Evolutionary conservation across 2,329 filamentous ascomycete species (phyloP).

Genomic region (Tetracladium maxilliforme): DNA sequence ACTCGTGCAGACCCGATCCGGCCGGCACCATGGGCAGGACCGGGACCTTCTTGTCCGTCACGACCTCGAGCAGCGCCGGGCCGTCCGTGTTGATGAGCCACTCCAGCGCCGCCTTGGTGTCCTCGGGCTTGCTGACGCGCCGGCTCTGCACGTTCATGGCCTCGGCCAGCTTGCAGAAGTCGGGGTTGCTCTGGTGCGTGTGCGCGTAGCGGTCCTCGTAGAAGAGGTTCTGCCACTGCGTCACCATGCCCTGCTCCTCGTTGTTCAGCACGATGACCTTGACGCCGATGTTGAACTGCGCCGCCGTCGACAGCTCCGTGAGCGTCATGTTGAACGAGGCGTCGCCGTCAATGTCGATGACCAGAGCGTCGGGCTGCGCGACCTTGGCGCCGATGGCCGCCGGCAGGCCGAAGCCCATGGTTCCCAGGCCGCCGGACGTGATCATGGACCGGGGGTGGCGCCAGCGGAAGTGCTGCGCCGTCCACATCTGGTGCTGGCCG

Average conservation of each 20-base stretch:
- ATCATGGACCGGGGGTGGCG: constrained; percentile 84
- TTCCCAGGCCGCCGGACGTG: constrained; percentile 87
- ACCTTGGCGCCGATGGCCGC: constrained; percentile 95
- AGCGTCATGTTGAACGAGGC: constrained; percentile 99
- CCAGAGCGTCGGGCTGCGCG: constrained; percentile 41
- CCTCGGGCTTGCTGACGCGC: constrained; percentile 57
- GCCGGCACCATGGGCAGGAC: constrained; percentile 96
- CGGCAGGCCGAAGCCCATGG: constrained; percentile 91
- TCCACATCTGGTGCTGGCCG: constrained; percentile 98
- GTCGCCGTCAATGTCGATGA: constrained; percentile 93
- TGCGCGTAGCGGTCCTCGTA: constrained; percentile 88
- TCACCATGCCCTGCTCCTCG: constrained; percentile 97
- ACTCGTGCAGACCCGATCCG: constrained; percentile 79
- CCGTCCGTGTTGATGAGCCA: constrained; percentile 86
- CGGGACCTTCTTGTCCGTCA: constrained; percentile 83
- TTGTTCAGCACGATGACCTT: constrained; percentile 95
- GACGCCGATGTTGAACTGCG: constrained; percentile 91
- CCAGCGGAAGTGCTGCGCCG: constrained; percentile 94
- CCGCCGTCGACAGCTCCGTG: constrained; percentile 83
- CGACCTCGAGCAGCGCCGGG: constrained; percentile 83
- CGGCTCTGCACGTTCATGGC: constrained; percentile 77
- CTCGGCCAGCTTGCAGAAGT: constrained; percentile 86
- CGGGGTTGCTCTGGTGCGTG: constrained; percentile 89
- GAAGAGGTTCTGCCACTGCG: constrained; percentile 96
- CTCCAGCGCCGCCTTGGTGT: constrained; percentile 62